A percentile compares a stretch with the other conserved stretches of the same genome.
phyloP scores from a whole-genome alignment of 1,284 basidiomycete species.

The Tilletia walkeri region DNA sequence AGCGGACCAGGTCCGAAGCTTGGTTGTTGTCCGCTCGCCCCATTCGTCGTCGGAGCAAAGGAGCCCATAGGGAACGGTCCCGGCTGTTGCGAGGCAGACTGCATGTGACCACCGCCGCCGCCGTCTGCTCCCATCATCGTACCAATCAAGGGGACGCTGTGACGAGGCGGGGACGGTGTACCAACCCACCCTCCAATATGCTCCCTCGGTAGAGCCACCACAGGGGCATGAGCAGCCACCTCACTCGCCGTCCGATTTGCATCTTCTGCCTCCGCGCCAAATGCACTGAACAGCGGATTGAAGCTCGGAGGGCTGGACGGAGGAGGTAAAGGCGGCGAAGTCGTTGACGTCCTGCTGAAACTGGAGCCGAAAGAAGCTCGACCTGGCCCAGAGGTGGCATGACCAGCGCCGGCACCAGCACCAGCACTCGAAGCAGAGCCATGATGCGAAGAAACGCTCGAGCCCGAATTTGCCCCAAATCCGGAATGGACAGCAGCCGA shows the following conservation, averaged over 20 bases:
- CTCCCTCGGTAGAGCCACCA: neutral
- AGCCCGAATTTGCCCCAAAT: neutral
- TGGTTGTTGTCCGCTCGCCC: neutral
- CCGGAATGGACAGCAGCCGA: neutral
- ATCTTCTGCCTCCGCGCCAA: slow-evolving; percentile 8
- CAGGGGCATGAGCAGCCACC: neutral
- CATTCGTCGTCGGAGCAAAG: too few species aligned
- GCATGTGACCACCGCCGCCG: neutral
- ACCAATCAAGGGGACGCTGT: neutral
- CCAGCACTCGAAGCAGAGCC: neutral
- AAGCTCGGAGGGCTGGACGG: neutral
- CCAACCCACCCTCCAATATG: neutral
- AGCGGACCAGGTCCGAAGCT: neutral
- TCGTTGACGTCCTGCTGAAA: neutral
- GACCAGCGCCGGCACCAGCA: too few species aligned
- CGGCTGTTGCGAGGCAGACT: neutral
- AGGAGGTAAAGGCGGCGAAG: neutral
- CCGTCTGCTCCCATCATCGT: too few species aligned
- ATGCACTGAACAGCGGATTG: slow-evolving; percentile 8
- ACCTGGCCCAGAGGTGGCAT: neutral
- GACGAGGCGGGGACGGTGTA: neutral
- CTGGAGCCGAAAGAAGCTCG: neutral
- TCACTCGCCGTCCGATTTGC: neutral
- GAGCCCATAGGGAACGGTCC: neutral
- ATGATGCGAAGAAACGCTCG: neutral